phyloP scores from a whole-genome alignment of 768 basidiomycete genomes.

The Tulasnella sp. region DNA sequence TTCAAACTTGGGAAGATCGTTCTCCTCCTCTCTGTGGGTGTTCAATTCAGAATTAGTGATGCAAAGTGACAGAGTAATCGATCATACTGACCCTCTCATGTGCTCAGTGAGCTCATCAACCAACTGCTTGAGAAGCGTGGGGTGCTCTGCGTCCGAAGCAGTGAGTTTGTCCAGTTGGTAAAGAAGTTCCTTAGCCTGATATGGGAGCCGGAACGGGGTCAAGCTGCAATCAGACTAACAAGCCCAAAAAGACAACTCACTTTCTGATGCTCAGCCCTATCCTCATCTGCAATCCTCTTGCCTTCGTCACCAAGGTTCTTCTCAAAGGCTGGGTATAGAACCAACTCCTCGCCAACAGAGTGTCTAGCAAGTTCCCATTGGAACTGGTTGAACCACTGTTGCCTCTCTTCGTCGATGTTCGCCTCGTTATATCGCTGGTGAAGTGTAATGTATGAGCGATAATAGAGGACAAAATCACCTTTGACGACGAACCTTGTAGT shows the following conservation, averaged over 20 bases:
- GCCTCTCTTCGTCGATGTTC: constrained; percentile 21
- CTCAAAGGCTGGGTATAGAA: constrained; percentile 52
- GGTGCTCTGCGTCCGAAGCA: constrained; percentile 30
- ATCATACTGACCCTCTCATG: constrained; percentile 26
- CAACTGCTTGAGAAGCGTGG: constrained; percentile 18
- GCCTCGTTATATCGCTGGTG: not conserved
- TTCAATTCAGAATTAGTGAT: not conserved
- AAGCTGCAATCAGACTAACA: not conserved
- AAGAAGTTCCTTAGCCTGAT: constrained; percentile 32
- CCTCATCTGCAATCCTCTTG: constrained; percentile 37
- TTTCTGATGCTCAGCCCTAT: constrained; percentile 43
- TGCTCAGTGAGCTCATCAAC: constrained; percentile 25
- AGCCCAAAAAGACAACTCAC: constrained; percentile 19
- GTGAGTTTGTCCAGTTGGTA: constrained; percentile 32
- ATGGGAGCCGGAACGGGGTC: not conserved
- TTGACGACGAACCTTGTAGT: not conserved
- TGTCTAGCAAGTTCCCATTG: constrained; percentile 42
- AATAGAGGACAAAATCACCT: not conserved
- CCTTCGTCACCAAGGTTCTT: constrained; percentile 42
- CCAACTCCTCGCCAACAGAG: constrained; percentile 43
- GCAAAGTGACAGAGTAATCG: not conserved
- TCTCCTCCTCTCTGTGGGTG: constrained; percentile 35
- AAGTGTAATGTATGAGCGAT: not conserved
- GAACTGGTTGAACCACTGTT: constrained; percentile 42
- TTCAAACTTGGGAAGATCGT: constrained; percentile 36